Conservation (phyloP, 495 filamentous ascomycete genomes). For the Penicillium tannophilum region DNA sequence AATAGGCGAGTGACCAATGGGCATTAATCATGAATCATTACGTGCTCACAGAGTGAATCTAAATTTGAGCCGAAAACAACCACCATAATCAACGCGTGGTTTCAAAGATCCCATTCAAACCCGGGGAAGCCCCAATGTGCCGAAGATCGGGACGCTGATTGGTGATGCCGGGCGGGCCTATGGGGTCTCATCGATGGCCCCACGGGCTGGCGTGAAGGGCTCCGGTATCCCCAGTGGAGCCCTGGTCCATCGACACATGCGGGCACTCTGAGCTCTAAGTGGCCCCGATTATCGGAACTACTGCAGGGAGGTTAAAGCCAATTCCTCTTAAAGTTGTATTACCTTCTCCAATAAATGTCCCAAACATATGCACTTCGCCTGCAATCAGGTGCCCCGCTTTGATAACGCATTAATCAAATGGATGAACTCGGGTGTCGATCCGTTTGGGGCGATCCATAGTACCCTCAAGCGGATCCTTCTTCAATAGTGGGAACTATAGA, state of each 20-base stretch:
- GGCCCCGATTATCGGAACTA: conserved; percentile 14
- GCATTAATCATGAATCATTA: background rate
- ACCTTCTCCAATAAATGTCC: background rate
- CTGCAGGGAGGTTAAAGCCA: conserved; percentile 22
- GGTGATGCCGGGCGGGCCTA: conserved; percentile 18
- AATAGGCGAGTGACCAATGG: background rate
- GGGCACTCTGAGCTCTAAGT: conserved; percentile 17
- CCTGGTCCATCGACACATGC: conserved; percentile 19
- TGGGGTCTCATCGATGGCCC: conserved; percentile 1
- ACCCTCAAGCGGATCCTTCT: background rate
- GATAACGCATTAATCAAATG: conserved; percentile 1
- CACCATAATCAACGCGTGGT: background rate
- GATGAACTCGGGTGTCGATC: conserved; percentile 4
- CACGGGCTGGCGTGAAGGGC: conserved; percentile 22
- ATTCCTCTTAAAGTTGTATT: conserved; percentile 32
- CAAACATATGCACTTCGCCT: background rate
- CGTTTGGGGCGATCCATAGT: background rate
- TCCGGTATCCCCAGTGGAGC: conserved; percentile 1
- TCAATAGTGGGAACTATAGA: background rate
- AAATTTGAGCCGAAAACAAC: background rate
- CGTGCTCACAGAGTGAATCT: background rate
- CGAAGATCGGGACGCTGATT: conserved; percentile 19
- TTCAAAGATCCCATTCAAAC: conserved; percentile 18
- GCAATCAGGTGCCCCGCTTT: background rate
- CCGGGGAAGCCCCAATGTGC: conserved; percentile 25